Evolutionary conservation across 2,329 filamentous ascomycete genomes (phyloP), one percentile per base, ranked within the genome.

Genomic region (Penicillium sp.): DNA sequence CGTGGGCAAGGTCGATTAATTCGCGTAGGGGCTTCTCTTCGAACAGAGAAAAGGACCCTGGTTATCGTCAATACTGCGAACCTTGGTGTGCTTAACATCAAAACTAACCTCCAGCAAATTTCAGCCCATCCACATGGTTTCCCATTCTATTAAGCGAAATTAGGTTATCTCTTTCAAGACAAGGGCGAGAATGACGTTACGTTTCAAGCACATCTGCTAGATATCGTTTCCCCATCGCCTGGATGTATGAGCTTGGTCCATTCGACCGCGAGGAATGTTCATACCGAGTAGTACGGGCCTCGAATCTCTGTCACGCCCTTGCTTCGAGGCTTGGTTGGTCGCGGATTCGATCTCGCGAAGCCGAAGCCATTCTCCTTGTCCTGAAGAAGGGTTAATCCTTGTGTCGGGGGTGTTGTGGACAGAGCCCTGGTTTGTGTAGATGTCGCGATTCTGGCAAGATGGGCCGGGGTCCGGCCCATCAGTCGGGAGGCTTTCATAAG

Each of bases 281-380:
- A 33, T 68, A 71, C 78, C 0, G 78, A 78, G 62, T 83, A 83
- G 61, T 82, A 83, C 6, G 79, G 80, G 0, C 80, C 80, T 26
- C 80, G 71, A 49, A 83, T 83, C 63, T 83, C 80, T 1, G 80
- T 83, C 5, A 82, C 79, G 4, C 76, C 78, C 30, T 69, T 74
- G 4, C 62, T 73, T 23, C 80, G 70, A 3, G 80, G 80, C 62
- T 83, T 83, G 4, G 69, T 64, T 0, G 78, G 74, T 12, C 74
- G 65, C 0, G 71, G 71, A 46, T 82, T 83, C 23, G 79, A 79
- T 3, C 77, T 72, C 26, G 75, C 72, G 59, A 82, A 82, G 1
- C 78, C 78, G 59, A 80, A 79, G 4, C 76, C 79, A 59, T 77
- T 69, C 7, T 76, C 63, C 54, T 74, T 73, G 53, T 82, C 78